These are phyloP conservation scores for Tolypocladium ovalisporum DNA, from an alignment of 2,329 filamentous ascomycete species.

Conservation along the genomic window DNA sequence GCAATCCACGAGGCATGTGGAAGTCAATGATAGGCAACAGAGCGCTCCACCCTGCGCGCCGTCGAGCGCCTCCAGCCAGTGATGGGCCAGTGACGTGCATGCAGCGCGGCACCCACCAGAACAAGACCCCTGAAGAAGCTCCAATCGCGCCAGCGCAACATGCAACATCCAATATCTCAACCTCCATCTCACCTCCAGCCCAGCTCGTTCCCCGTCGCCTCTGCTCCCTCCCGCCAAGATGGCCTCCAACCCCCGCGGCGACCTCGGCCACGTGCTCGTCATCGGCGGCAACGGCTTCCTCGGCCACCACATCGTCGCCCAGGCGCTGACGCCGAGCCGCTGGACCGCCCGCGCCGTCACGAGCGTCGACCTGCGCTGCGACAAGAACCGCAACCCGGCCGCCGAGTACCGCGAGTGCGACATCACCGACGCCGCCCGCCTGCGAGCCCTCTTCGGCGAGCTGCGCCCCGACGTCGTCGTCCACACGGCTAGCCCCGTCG, in stretches of 20 bases:
- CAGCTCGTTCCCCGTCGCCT: not conserved
- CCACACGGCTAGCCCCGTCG: conserved; percentile 71
- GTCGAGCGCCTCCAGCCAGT: not conserved
- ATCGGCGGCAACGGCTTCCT: conserved; percentile 80
- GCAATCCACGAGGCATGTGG: no score
- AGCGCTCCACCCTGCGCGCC: not conserved
- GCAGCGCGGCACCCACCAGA: not conserved
- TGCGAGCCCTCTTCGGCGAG: conserved; percentile 52
- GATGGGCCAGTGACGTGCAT: not conserved
- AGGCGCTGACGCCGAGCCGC: conserved; percentile 43
- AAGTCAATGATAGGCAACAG: not conserved
- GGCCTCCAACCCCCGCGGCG: conserved; percentile 16
- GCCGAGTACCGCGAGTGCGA: conserved; percentile 63
- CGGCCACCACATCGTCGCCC: conserved; percentile 69
- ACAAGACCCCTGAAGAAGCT: not conserved
- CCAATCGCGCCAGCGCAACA: not conserved
- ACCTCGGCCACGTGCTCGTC: conserved; percentile 61
- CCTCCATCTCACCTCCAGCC: not conserved
- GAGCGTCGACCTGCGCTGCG: conserved; percentile 63
- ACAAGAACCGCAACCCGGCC: conserved; percentile 52
- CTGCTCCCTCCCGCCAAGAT: not conserved
- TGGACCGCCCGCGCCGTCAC: conserved; percentile 44
- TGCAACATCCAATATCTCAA: not conserved
- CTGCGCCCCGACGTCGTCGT: conserved; percentile 74
- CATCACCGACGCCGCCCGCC: conserved; percentile 55